Conservation (phyloP, 345 rosid species). For the Pistacia vera region DNA sequence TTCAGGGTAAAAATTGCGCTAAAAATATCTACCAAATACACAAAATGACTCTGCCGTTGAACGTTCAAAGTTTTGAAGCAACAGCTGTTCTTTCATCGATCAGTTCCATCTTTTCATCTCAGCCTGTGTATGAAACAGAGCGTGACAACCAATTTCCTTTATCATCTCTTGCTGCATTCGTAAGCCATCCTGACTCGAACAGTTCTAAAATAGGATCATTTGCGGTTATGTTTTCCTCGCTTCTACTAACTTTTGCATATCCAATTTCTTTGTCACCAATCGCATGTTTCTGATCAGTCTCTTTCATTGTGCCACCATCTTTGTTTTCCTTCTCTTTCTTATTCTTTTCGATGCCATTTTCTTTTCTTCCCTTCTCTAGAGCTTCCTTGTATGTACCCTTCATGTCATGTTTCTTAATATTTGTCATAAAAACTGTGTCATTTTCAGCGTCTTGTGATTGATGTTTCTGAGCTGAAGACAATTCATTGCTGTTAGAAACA, state of each 20-base stretch:
- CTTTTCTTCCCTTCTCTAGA: conserved; percentile 45
- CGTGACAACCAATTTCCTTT: conserved; percentile 24
- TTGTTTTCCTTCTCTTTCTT: not conserved
- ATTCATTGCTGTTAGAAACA: conserved; percentile 24
- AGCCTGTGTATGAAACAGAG: conserved; percentile 20
- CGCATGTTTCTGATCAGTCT: not conserved
- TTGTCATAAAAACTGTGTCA: not conserved
- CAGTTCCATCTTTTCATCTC: not conserved
- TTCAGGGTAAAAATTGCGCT: not conserved
- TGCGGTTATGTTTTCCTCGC: conserved; percentile 1
- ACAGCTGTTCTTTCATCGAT: not conserved
- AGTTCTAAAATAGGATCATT: conserved; percentile 49
- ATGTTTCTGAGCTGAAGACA: conserved; percentile 2
- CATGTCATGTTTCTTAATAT: not conserved
- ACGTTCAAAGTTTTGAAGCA: not conserved
- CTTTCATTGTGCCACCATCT: not conserved
- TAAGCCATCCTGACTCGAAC: conserved; percentile 59
- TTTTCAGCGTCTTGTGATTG: conserved; percentile 4
- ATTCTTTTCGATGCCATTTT: conserved; percentile 2
- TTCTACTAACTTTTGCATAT: not conserved
- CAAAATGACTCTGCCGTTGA: not conserved
- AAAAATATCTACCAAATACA: not conserved
- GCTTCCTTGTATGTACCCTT: conserved; percentile 53
- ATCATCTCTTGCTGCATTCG: conserved; percentile 28
- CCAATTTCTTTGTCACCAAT: not conserved